Base-by-base conservation (phyloP, 2,329 filamentous ascomycete species). In the Cladophialophora psammophila region DNA sequence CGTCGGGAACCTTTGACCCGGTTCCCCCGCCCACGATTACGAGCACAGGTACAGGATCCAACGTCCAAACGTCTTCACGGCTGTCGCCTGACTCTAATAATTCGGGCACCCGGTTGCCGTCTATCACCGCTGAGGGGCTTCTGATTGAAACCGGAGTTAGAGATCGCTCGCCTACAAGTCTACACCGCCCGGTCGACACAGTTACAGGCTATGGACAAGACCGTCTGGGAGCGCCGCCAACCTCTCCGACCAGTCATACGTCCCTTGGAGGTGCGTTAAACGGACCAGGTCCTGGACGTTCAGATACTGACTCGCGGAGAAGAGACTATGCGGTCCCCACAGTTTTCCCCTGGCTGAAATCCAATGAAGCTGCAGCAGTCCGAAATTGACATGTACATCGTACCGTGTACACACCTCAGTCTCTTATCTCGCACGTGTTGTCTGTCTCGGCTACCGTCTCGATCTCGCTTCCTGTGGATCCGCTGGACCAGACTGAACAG, bases 51-150 rank as follows among this genome's bases (percentile, higher is more conserved):
- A 31, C 66, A 12, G 50, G 34, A 15, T 26, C 62, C 8, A 62
- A 40, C 38, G 34, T 68, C 12, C 59, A 54, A 26, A 50, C 54
- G 12, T 62, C 62, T 42, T 67, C 68, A 36, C 65, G 67, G 18
- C 58, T 68, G 18, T 72, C 70, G 13, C 65, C 68, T 2, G 70
- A 72, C 26, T 55, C 63, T 15, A 62, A 32, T 8, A 62, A n/a
- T 26, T 20, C 61, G n/a, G 35, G 58, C 6, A 66, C 63, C n/a
- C 68, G 70, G n/a, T 42, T 72, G 31, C 70, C 70, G 15, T 72
- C 70, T 8, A 72, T 72, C 53, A 72, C 70, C n/a, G 48, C 68
- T 7, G 67, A 63, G 38, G 70, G 70, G 18, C 57, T 65, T 32
- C 53, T 72, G 48, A 69, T 72, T 26, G 70, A 70, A 48, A 50